Base-by-base conservation (phyloP, 1,139 yeast species). In the Protomyces macrosporus region DNA sequence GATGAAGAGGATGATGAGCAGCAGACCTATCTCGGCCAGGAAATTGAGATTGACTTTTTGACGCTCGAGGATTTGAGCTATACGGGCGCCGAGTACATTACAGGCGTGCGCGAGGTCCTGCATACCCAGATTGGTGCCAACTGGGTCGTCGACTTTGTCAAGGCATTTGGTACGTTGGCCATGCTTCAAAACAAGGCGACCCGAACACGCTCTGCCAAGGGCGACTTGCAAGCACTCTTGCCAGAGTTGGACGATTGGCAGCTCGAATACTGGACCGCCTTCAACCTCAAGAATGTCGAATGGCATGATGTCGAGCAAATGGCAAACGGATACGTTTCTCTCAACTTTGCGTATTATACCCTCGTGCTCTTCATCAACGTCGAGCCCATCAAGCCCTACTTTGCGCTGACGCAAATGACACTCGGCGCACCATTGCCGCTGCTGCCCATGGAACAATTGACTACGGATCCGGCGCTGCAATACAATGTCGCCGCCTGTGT, bases 91-190 rank as follows among this genome's bases (percentile, higher is more conserved):
- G 56, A 58, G 23, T 42, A 45, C 36, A 32, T 58, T 33, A 51
- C 56, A 4, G 56, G 53, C 3, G 56, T 40, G 32, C 50, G 23
- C 7, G 48, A 42, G 16, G 48, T 42, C 30, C 48, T 42, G 32
- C 48, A 42, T 16, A 42, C 48, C 12, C 48, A 42, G 32, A 42
- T 42, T 42, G 48, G 48, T 6, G 36, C 42, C 52, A 34, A 39
- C 6, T 33, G 33, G 39, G 52, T 42, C 34, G 39, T 48, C 30
- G 34, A 32, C 37, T 57, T 57, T 37, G 40, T 48, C 35, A 30
- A 53, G 40, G 50, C 54, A 9, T 57, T 57, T 51, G 61, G 50
- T 12, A 50, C 39, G 10, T 40, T 57, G 33, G 48, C 61, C 36
- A 50, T 48, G 33, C 35, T 57, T 12, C 61, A 57, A 34, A 57